phyloP scores from a whole-genome alignment of 768 basidiomycete species.

The Macrolepiota fuliginosa region DNA sequence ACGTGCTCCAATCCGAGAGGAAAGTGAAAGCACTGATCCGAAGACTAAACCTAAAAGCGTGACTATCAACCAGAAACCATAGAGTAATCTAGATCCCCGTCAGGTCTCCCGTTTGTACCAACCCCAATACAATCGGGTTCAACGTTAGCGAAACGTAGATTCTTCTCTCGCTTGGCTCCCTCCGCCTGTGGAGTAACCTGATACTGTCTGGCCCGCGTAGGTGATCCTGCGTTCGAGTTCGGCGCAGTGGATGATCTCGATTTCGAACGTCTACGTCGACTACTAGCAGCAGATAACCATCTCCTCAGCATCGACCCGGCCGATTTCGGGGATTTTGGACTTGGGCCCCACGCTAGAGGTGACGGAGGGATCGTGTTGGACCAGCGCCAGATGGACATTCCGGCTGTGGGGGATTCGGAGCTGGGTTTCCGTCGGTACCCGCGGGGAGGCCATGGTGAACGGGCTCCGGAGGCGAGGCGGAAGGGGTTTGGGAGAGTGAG shows the following conservation, averaged over 20 bases:
- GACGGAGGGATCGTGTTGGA: not conserved
- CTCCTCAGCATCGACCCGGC: not conserved
- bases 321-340: not conserved
- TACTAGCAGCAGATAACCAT: not conserved
- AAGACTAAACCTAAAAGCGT: not conserved
- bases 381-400: not conserved
- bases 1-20: not conserved
- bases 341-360: not conserved
- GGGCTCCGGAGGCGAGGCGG: not conserved
- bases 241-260: not conserved
- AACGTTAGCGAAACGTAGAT: not conserved
- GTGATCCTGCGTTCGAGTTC: not conserved
- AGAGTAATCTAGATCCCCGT: not conserved
- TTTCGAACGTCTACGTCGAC: not conserved
- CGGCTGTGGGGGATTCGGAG: not conserved
- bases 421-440: too few species aligned
- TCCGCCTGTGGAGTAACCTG: not conserved
- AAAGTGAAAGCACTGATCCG: not conserved
- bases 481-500: slow-evolving; percentile 7
- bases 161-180: not conserved
- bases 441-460: not conserved
- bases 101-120: not conserved
- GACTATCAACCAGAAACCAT: not conserved
- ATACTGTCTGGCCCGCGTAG: not conserved
- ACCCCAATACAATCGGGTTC: not conserved